Percentiles rank a stretch among this genome's conserved stretches.
Evolutionary conservation across 1,139 yeast genomes (phyloP).

Genomic region (Hemisphaericaspora lyxosophila): DNA sequence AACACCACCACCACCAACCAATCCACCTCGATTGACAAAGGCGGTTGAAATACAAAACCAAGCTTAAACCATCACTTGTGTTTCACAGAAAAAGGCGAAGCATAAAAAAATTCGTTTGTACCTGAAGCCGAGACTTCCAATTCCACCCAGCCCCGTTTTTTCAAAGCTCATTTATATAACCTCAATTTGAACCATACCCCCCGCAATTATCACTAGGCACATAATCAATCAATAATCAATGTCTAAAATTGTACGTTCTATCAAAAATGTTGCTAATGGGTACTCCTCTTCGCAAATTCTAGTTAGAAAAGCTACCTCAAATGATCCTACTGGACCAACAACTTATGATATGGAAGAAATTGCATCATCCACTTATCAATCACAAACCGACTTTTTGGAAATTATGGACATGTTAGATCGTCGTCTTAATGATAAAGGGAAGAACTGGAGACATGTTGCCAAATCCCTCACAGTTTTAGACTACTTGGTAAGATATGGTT

Average conservation of each 20-base stretch:
- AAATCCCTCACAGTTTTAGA: slow-evolving; percentile 87
- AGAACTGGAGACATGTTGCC: slow-evolving; percentile 96
- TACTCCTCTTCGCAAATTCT: slow-evolving; percentile 82
- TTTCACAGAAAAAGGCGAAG: not conserved
- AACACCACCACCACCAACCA: too few relatives aligned
- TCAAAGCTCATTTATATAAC: not conserved
- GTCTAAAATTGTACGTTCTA: slow-evolving; percentile 82
- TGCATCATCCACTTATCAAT: slow-evolving; percentile 70
- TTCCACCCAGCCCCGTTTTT: not conserved
- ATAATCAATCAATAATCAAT: slow-evolving; percentile 33
- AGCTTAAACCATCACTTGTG: too few relatives aligned
- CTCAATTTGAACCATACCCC: not conserved
- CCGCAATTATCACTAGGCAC: too few relatives aligned
- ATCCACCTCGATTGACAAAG: too few relatives aligned
- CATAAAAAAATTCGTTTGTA: not conserved
- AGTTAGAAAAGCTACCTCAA: slow-evolving; percentile 92
- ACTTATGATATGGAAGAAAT: slow-evolving; percentile 83
- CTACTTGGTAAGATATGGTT: slow-evolving; percentile 81
- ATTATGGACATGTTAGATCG: slow-evolving; percentile 96
- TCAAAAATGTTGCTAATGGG: slow-evolving; percentile 92
- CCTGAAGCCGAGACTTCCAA: not conserved
- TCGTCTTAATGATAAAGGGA: slow-evolving; percentile 93
- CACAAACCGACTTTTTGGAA: slow-evolving; percentile 76
- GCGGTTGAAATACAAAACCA: too few relatives aligned
- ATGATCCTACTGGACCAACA: slow-evolving; percentile 84